phyloP scores from a whole-genome alignment of 1,284 basidiomycete genomes.

The Tausonia pullulans region DNA sequence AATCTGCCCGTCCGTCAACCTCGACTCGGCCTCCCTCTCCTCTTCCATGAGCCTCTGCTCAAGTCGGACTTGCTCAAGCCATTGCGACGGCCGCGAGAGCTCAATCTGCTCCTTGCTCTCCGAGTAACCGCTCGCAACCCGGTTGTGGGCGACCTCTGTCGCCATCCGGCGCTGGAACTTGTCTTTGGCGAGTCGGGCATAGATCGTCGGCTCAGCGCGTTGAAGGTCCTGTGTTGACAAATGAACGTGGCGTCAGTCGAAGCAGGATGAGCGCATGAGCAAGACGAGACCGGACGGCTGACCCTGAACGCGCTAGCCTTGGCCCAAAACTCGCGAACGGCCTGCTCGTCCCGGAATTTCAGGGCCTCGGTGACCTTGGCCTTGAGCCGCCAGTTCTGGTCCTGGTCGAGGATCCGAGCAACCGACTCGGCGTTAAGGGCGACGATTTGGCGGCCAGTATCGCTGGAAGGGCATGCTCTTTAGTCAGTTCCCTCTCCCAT shows the following conservation, averaged over 20 bases:
- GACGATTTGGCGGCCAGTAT: background rate
- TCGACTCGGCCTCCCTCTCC: too few species aligned
- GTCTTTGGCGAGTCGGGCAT: too few species aligned
- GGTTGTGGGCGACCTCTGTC: too few species aligned
- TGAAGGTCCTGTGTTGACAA: constrained; percentile 2
- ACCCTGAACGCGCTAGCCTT: constrained; percentile 35
- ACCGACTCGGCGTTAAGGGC: background rate
- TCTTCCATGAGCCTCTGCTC: too few species aligned
- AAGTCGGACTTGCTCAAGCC: too few species aligned
- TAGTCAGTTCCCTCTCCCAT: background rate
- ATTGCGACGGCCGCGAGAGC: too few species aligned
- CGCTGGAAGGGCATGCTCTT: background rate
- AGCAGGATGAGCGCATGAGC: background rate
- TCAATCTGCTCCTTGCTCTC: too few species aligned
- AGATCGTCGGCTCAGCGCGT: background rate
- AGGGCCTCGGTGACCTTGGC: constrained; percentile 31
- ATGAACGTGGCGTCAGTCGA: too few species aligned
- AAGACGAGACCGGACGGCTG: constrained; percentile 17
- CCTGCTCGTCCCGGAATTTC: constrained; percentile 31
- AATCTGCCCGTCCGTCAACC: too few species aligned
- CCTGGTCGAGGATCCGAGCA: background rate
- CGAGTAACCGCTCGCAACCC: too few species aligned
- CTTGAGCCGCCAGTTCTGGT: constrained; percentile 13
- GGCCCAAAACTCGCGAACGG: constrained; percentile 27
- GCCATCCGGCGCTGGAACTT: too few species aligned